Evolutionary conservation across 2,329 filamentous ascomycete species (phyloP).

Genomic region (Plenodomus biglobosus): DNA sequence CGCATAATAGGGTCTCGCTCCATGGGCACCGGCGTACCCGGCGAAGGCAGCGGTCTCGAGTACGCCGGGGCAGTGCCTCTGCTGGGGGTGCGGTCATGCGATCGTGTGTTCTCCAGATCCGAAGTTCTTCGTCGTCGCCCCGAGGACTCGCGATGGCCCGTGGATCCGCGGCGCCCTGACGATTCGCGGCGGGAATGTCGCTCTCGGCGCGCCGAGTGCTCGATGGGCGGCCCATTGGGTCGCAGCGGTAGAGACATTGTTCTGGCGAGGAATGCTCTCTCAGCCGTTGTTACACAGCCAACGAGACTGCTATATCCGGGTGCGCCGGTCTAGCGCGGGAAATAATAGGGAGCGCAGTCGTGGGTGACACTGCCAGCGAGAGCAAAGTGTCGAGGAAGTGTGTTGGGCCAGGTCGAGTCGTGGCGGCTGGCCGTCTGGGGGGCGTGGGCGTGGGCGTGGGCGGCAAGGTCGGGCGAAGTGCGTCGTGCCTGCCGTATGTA

Average conservation of each 20-base stretch:
- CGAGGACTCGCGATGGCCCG: slow-evolving; percentile 65
- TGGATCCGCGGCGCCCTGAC: slow-evolving; percentile 55
- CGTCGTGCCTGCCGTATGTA: slow-evolving; percentile 8
- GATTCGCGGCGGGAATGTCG: slow-evolving; percentile 50
- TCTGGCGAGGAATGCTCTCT: slow-evolving; percentile 32
- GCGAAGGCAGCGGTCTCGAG: slow-evolving; percentile 49
- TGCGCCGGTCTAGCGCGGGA: slow-evolving; percentile 1
- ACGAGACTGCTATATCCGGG: neutral
- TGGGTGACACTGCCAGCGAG: slow-evolving; percentile 6
- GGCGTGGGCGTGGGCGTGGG: too few species aligned
- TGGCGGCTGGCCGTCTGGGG: neutral
- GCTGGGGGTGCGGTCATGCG: slow-evolving; percentile 43
- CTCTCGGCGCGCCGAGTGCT: neutral
- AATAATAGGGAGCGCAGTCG: slow-evolving; percentile 12
- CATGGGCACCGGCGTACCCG: slow-evolving; percentile 42
- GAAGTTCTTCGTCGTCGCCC: slow-evolving; percentile 57
- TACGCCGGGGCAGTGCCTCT: slow-evolving; percentile 48
- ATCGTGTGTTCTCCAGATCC: slow-evolving; percentile 68
- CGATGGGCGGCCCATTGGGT: slow-evolving; percentile 44
- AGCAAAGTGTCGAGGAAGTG: neutral
- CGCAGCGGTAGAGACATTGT: slow-evolving; percentile 58
- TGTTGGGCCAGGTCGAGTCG: slow-evolving; percentile 1
- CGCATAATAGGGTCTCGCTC: slow-evolving; percentile 59
- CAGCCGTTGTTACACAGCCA: slow-evolving; percentile 19
- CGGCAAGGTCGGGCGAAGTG: neutral